Percentiles rank a stretch among this genome's conserved stretches.
phyloP scores from a whole-genome alignment of 176 grass and related monocot species.

The Musa schizocarpa region DNA sequence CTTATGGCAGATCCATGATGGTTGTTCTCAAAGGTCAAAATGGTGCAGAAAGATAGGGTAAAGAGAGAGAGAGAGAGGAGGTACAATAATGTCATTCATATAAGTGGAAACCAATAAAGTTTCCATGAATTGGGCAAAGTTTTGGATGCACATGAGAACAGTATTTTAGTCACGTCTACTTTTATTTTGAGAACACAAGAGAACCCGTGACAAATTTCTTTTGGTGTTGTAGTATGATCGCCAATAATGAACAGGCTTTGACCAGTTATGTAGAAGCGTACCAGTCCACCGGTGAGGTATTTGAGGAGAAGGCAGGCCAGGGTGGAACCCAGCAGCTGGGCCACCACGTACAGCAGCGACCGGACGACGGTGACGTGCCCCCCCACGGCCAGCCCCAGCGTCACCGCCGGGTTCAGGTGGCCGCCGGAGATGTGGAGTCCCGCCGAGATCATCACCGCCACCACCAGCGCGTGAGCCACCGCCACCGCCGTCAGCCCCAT shows the following conservation, averaged over 20 bases:
- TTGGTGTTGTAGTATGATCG: not conserved
- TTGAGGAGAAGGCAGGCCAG: constrained; percentile 61
- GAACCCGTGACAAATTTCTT: not conserved
- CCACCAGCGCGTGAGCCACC: constrained; percentile 60
- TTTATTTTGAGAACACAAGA: not conserved
- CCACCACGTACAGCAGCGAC: constrained; percentile 46
- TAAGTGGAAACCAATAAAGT: no score
- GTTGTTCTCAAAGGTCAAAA: no score
- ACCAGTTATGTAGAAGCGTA: not conserved
- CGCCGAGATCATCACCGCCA: constrained; percentile 65
- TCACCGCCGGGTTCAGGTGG: constrained; percentile 85
- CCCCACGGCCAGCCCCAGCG: constrained; percentile 46
- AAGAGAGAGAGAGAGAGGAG: no score
- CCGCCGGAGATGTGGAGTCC: constrained; percentile 74
- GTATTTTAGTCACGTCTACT: no score
- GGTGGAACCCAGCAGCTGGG: constrained; percentile 50
- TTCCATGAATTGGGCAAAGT: no score
- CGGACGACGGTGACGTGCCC: constrained; percentile 71
- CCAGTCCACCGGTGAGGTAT: constrained; percentile 42
- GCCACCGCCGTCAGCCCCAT: constrained; percentile 68
- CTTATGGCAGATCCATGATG: no score
- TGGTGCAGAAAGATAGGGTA: no score
- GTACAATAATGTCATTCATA: no score
- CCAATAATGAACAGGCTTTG: not conserved
- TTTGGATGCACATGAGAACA: no score